Evolutionary conservation across 805 yeast species (phyloP), one percentile per base, ranked within the genome.

Genomic region (Hanseniaspora taiwanica): DNA sequence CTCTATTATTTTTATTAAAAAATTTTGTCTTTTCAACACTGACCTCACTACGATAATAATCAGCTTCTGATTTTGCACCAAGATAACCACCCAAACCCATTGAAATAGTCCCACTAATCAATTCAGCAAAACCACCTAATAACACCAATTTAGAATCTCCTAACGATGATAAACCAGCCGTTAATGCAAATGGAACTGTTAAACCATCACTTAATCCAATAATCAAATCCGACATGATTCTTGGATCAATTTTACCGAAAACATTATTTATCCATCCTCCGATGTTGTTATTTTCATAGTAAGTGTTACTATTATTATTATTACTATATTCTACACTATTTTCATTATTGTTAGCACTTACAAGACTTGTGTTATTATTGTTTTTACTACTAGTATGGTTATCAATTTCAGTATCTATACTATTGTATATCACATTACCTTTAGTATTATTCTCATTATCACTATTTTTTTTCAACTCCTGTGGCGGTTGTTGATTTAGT

Each of bases 81-180:
- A 89, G 68, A 59, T 74, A 89, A 23, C 98, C 98, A 43, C 98
- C 98, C 41, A 89, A 73, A 7, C 98, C 97, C 98, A 89, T 89
- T 21, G 94, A 81, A 40, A 89, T 87, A 35, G 97, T 94, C 37
- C 98, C 98, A 5, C 95, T 82, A 3, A 89, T 93, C 49, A 89
- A 74, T 65, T 89, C 98, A 8, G 97, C 97, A 72, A 89, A 74
- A 19, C 97, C 98, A 69, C 97, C 98, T 21, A 97, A 86, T 45
- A 89, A 86, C 39, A 89, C 98, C 47, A 89, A 71, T 58, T 74
- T 81, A 14, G 95, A 67, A 58, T 84, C 82, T 40, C 98, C 98
- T 40, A 89, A 70, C 1, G 93, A 79, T 1, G 94, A 81, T 42
- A 89, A 70, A 37, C 97, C 98, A 0, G 98, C 97, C 1, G 97